These are phyloP conservation scores for Trichosporon coremiiforme DNA, from an alignment of 1,284 basidiomycete species.

Conservation along the genomic window DNA sequence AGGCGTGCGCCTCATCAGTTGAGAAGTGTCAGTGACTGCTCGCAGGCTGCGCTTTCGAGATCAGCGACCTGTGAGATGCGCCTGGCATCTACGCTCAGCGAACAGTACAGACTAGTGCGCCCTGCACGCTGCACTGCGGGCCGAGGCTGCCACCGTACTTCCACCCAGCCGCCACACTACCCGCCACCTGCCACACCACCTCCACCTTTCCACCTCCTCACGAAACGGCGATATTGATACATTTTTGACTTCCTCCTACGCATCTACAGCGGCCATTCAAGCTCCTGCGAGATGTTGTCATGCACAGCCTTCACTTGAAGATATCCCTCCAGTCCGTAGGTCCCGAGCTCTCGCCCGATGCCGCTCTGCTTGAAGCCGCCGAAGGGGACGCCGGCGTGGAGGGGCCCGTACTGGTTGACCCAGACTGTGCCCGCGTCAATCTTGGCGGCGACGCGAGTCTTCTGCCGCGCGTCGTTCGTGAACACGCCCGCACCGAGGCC, in stretches of 20 bases:
- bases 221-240: neutral
- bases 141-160: too few species aligned
- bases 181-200: too few species aligned
- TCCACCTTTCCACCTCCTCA: neutral
- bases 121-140: neutral
- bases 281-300: constrained; percentile 63
- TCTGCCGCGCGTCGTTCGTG: constrained; percentile 81
- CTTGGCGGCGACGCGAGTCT: constrained; percentile 76
- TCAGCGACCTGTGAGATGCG: too few species aligned
- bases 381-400: constrained; percentile 84
- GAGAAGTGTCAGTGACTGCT: too few species aligned
- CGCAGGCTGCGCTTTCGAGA: too few species aligned
- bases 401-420: constrained; percentile 82
- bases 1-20: too few species aligned
- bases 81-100: too few species aligned
- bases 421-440: constrained; percentile 79
- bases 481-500: constrained; percentile 86
- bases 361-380: constrained; percentile 89
- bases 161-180: too few species aligned
- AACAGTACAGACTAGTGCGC: too few species aligned
- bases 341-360: constrained; percentile 82
- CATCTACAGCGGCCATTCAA: constrained; percentile 31
- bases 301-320: constrained; percentile 83
- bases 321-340: constrained; percentile 79
- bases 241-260: neutral